These are phyloP conservation scores for Plantago elongata DNA, from an alignment of 257 asterid genomes.

Conservation along the genomic window DNA sequence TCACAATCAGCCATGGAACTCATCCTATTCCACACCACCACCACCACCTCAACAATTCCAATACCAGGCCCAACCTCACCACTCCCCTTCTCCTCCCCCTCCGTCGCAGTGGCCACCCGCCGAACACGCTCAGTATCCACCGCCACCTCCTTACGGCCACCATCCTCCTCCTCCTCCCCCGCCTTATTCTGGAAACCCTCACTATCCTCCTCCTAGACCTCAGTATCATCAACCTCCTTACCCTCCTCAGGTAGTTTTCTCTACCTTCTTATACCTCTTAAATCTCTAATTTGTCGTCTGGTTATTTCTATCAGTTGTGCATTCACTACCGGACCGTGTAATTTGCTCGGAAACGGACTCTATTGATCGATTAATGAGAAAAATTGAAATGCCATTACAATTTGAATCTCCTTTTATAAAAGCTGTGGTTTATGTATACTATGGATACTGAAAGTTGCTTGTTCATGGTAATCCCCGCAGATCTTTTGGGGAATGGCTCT, in stretches of 20 bases:
- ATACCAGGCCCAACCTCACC: slow-evolving; percentile 54
- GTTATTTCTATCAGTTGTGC: no score
- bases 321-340: no score
- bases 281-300: background rate
- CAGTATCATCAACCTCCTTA: slow-evolving; percentile 48
- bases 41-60: slow-evolving; percentile 52
- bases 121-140: slow-evolving; percentile 29
- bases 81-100: slow-evolving; percentile 30
- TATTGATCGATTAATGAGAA: background rate
- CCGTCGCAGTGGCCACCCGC: slow-evolving; percentile 32
- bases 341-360: background rate
- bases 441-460: background rate
- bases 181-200: slow-evolving; percentile 35
- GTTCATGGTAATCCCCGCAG: background rate
- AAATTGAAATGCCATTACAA: background rate
- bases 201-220: slow-evolving; percentile 58
- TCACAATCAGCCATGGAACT: slow-evolving; percentile 33
- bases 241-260: slow-evolving; percentile 35
- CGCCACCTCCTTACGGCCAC: slow-evolving; percentile 32
- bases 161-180: slow-evolving; percentile 47
- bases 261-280: background rate
- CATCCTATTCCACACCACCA: slow-evolving; percentile 34
- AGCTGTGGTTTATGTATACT: background rate
- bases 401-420: background rate
- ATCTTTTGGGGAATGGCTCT: background rate